phyloP scores from a whole-genome alignment of 139 green algal genomes.

The Auxenochlorella protothecoides region DNA sequence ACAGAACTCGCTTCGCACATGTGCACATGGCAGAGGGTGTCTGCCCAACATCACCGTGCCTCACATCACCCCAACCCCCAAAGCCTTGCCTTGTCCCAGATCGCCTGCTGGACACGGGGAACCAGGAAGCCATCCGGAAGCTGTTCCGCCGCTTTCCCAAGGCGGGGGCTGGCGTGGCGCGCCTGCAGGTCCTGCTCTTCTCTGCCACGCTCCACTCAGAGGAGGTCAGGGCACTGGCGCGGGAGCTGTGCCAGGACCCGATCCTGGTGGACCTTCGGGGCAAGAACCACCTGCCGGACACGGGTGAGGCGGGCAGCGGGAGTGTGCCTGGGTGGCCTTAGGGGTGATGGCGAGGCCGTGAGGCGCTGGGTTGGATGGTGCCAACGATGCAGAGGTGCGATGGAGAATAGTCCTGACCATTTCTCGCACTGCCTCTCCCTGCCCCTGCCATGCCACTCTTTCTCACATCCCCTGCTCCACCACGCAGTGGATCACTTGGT shows the following conservation, averaged over 20 bases:
- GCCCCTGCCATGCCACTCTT: too few relatives aligned
- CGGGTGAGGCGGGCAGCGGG: constrained; percentile 6
- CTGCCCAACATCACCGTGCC: too few relatives aligned
- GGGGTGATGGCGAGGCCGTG: too few relatives aligned
- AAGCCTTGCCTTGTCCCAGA: constrained; percentile 20
- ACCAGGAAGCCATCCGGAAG: constrained; percentile 46
- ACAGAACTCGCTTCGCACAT: too few relatives aligned
- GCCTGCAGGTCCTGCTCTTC: constrained; percentile 73
- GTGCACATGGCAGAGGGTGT: too few relatives aligned
- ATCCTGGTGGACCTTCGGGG: constrained; percentile 73
- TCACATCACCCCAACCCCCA: too few relatives aligned
- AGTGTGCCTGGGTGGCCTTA: too few relatives aligned
- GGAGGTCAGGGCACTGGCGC: constrained; percentile 46
- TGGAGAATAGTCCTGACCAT: too few relatives aligned
- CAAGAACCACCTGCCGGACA: constrained; percentile 60
- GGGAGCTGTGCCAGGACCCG: constrained; percentile 56
- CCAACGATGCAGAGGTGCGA: too few relatives aligned
- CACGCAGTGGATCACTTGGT: constrained; percentile 58
- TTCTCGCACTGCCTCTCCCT: too few relatives aligned
- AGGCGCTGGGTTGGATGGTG: background rate
- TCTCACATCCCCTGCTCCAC: too few relatives aligned
- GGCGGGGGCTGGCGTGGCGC: constrained; percentile 27
- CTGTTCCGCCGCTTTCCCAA: constrained; percentile 59
- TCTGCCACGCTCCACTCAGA: constrained; percentile 70
- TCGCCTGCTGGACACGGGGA: constrained; percentile 58